Conservation (phyloP, 768 basidiomycete genomes). For the Pholiota conissans region DNA sequence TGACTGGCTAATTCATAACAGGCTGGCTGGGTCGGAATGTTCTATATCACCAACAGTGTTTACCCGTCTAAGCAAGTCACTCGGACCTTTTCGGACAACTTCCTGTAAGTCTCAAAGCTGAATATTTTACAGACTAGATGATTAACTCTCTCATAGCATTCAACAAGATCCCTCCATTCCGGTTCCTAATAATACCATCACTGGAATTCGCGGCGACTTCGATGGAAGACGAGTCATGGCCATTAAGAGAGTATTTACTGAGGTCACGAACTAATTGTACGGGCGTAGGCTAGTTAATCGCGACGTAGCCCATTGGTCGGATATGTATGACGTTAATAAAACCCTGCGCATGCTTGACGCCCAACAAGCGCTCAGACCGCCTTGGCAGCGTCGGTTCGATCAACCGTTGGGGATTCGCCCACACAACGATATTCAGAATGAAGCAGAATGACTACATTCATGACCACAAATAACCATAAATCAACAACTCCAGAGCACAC, state of each 20-base stretch:
- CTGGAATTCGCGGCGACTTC: background rate
- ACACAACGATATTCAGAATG: background rate
- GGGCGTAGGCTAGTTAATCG: background rate
- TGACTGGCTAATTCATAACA: background rate
- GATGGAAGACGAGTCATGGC: conserved; percentile 3
- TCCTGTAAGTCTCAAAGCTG: background rate
- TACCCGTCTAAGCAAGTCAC: conserved; percentile 18
- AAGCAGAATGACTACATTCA: no score
- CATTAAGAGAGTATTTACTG: background rate
- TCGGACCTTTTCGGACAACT: conserved; percentile 32
- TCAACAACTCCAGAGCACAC: background rate
- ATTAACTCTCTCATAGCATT: background rate
- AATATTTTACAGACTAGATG: background rate
- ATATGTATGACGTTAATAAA: no score
- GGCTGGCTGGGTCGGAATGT: conserved; percentile 30
- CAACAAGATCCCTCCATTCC: conserved; percentile 1
- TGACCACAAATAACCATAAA: background rate
- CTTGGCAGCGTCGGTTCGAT: background rate
- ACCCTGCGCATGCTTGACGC: no score
- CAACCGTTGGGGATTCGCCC: background rate
- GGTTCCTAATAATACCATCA: background rate
- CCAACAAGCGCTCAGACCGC: background rate
- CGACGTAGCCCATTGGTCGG: background rate
- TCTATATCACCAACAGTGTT: conserved; percentile 34
- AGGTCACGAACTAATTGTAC: background rate